phyloP scores from a whole-genome alignment of 1,284 basidiomycete species.

The Laetiporus sulphureus region DNA sequence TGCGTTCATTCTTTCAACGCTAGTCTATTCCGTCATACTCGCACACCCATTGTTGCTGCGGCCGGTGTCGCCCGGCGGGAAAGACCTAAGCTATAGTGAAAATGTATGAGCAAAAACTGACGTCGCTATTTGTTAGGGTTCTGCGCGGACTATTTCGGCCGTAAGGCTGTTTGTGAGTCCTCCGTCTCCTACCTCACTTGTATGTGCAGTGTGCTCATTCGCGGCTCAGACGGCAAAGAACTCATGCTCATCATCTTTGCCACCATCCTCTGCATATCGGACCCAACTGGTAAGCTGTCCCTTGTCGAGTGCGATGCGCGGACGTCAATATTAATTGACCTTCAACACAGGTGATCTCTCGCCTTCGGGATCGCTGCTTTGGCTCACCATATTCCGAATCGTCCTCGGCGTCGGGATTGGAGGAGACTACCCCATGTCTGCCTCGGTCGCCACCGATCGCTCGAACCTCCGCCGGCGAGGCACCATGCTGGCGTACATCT shows the following conservation, averaged over 20 bases:
- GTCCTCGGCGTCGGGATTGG: slow-evolving; percentile 73
- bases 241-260: slow-evolving; percentile 74
- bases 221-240: slow-evolving; percentile 60
- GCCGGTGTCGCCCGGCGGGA: no score
- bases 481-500: slow-evolving; percentile 69
- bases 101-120: no score
- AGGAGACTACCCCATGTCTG: slow-evolving; percentile 80
- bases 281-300: slow-evolving; percentile 34
- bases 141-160: slow-evolving; percentile 61
- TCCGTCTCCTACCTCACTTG: background rate
- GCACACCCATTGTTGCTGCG: no score
- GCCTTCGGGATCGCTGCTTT: slow-evolving; percentile 47
- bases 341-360: slow-evolving; percentile 28
- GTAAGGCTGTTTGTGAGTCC: slow-evolving; percentile 55
- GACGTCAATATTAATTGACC: background rate
- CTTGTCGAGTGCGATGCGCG: background rate
- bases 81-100: no score
- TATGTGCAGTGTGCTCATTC: background rate
- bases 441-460: slow-evolving; percentile 65
- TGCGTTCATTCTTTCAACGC: slow-evolving; percentile 14
- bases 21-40: no score
- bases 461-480: slow-evolving; percentile 66
- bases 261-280: slow-evolving; percentile 52
- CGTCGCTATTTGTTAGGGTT: slow-evolving; percentile 25
- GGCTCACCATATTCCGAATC: slow-evolving; percentile 60